phyloP scores from a whole-genome alignment of 805 yeast genomes.

The Jamesozyma jinghongensis region DNA sequence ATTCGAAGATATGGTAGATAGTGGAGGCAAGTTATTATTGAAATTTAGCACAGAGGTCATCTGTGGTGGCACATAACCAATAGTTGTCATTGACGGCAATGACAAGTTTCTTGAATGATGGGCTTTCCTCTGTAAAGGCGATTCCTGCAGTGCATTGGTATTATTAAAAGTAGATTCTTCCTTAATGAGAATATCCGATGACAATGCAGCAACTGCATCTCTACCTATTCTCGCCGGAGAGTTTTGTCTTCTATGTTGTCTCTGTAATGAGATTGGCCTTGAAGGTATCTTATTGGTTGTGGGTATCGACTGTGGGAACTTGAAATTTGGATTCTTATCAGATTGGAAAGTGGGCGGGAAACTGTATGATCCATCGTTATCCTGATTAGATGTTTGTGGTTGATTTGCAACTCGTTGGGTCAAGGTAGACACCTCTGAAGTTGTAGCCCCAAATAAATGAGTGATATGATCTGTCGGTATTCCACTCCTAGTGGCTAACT shows the following conservation, averaged over 20 bases:
- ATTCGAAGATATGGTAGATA: neutral
- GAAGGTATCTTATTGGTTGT: conserved; percentile 1
- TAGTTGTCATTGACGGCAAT: conserved; percentile 12
- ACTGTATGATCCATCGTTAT: neutral
- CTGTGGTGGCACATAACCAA: conserved; percentile 5
- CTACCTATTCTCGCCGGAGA: conserved; percentile 72
- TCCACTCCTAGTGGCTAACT: conserved; percentile 49
- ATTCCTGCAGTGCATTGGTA: neutral
- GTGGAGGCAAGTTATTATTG: conserved; percentile 2
- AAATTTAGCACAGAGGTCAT: conserved; percentile 20
- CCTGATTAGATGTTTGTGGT: neutral
- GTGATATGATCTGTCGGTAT: conserved; percentile 62
- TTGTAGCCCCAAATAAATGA: conserved; percentile 36
- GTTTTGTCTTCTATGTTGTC: conserved; percentile 34
- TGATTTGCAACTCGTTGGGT: neutral
- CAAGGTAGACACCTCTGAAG: neutral
- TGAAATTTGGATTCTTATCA: conserved; percentile 12
- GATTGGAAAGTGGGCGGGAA: conserved; percentile 13
- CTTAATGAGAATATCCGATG: conserved; percentile 21
- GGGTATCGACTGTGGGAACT: conserved; percentile 7
- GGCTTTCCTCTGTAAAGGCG: conserved; percentile 2
- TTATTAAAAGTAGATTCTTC: conserved; percentile 13
- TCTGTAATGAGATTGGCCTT: neutral
- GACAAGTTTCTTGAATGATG: conserved; percentile 18
- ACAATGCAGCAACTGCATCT: conserved; percentile 50